Percentiles rank a stretch among this genome's conserved stretches.
Evolutionary conservation across 352 stramenopile species (phyloP).

Genomic region (Pythium dissimile): DNA sequence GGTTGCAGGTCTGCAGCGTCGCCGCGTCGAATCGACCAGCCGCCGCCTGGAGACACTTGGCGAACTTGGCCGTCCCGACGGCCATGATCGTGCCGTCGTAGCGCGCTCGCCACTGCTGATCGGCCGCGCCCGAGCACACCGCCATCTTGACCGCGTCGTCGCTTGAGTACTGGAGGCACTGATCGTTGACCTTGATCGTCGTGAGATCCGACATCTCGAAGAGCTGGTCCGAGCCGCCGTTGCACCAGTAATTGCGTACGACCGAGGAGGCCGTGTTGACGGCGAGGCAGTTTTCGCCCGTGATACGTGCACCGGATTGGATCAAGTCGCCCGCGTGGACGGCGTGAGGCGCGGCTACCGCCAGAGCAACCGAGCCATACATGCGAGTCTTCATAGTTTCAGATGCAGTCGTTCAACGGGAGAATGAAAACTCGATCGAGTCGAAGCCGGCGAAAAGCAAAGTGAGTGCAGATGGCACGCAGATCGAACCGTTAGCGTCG

Average conservation of each 20-base stretch:
- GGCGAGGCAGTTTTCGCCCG: constrained; percentile 1
- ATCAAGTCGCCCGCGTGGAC: neutral
- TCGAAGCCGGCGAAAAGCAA: too few species aligned
- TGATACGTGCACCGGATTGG: neutral
- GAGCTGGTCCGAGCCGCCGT: neutral
- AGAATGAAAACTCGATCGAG: too few species aligned
- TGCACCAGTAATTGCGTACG: neutral
- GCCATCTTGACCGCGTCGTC: neutral
- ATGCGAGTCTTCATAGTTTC: too few species aligned
- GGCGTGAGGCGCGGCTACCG: neutral
- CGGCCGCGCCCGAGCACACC: neutral
- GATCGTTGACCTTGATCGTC: neutral
- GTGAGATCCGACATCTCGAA: neutral
- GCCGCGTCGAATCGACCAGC: neutral
- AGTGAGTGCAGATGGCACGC: too few species aligned
- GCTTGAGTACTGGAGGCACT: constrained; percentile 1
- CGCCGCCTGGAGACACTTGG: constrained; percentile 1
- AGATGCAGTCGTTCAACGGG: too few species aligned
- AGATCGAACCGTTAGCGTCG: too few species aligned
- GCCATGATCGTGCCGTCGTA: neutral
- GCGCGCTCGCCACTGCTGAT: neutral
- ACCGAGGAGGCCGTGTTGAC: neutral
- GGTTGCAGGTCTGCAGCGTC: neutral
- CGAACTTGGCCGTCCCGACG: constrained; percentile 3
- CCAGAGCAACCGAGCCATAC: too few species aligned